Base-by-base conservation (phyloP, 257 asterid species). In the Eucommia ulmoides region DNA sequence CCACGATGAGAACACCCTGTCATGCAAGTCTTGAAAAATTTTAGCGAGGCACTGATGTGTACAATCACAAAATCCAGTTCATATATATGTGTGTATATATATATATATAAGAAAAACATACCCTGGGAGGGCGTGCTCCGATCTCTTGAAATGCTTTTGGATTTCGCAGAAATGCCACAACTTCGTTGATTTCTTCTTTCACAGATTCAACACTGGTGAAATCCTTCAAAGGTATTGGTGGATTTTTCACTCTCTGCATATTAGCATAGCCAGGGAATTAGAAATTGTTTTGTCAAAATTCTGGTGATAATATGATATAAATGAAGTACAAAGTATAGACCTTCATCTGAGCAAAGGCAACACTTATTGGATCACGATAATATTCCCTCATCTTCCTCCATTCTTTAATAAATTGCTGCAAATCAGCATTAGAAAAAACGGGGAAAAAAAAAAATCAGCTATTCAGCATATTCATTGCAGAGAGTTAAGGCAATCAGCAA, bases 111-210 rank as follows among this genome's bases (percentile, higher is more conserved):
- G n/a, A n/a, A n/a, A n/a, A 41, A 56, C 86, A 72, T 80, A 89
- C 98, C 94, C 91, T 78, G 19, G 98, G 98, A 55, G 98, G 93
- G 70, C 96, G 89, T 72, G 98, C 98, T 73, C 98, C 98, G 94
- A 86, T 86, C 64, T 86, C 96, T 74, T 83, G 87, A 65, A 82
- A 86, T 63, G 93, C 96, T 24, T 73, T 65, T 33, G 96, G 98
- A 70, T 91, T 91, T 73, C 59, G 94, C 45, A 91, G 80, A 70
- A 86, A 91, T 21, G 96, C 88, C 68, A 91, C 96, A 33, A 91
- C 94, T 73, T 91, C 98, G 66, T 79, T 83, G 41, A 91, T 91
- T 76, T 91, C 98, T 66, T 91, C 98, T 60, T 66, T 76, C 89
- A 91, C 83, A 52, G 94, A 78, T 58, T 91, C 96, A 56, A 91